These are phyloP conservation scores for Tetracladium maxilliforme DNA, from an alignment of 2,329 filamentous ascomycete genomes.

Conservation along the genomic window DNA sequence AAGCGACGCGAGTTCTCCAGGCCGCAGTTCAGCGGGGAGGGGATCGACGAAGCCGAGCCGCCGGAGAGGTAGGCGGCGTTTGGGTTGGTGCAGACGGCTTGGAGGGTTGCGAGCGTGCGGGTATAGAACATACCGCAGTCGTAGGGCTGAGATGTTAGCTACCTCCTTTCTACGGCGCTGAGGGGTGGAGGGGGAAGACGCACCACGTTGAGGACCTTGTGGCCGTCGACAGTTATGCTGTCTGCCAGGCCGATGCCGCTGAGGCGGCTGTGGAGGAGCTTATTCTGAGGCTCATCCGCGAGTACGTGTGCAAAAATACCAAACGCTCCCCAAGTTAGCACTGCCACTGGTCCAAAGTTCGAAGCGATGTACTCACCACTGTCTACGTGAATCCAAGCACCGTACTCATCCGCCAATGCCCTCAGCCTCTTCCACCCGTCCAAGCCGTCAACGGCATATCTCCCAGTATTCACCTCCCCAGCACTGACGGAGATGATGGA, in stretches of 20 bases:
- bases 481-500: slow-evolving; percentile 71
- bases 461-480: slow-evolving; percentile 82
- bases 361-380: slow-evolving; percentile 33
- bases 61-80: slow-evolving; percentile 67
- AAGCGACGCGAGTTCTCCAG: slow-evolving; percentile 87
- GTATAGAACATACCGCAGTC: slow-evolving; percentile 86
- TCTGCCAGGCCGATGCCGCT: slow-evolving; percentile 69
- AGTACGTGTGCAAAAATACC: slow-evolving; percentile 66
- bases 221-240: slow-evolving; percentile 73
- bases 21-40: slow-evolving; percentile 75
- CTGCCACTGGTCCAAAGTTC: not conserved
- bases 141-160: slow-evolving; percentile 44
- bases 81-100: slow-evolving; percentile 62
- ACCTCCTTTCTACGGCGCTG: slow-evolving; percentile 1
- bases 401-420: slow-evolving; percentile 54
- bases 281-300: slow-evolving; percentile 38
- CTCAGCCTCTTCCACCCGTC: slow-evolving; percentile 38
- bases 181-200: slow-evolving; percentile 13
- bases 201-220: slow-evolving; percentile 85
- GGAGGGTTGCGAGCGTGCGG: slow-evolving; percentile 40
- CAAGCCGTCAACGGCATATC: slow-evolving; percentile 48
- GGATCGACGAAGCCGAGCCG: slow-evolving; percentile 30
- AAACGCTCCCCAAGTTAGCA: slow-evolving; percentile 41
- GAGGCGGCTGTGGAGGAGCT: slow-evolving; percentile 28
- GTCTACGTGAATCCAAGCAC: slow-evolving; percentile 81